These are phyloP conservation scores for Brachypodium distachyon DNA, from an alignment of 202 grass and related monocot species.

Conservation along the genomic window DNA sequence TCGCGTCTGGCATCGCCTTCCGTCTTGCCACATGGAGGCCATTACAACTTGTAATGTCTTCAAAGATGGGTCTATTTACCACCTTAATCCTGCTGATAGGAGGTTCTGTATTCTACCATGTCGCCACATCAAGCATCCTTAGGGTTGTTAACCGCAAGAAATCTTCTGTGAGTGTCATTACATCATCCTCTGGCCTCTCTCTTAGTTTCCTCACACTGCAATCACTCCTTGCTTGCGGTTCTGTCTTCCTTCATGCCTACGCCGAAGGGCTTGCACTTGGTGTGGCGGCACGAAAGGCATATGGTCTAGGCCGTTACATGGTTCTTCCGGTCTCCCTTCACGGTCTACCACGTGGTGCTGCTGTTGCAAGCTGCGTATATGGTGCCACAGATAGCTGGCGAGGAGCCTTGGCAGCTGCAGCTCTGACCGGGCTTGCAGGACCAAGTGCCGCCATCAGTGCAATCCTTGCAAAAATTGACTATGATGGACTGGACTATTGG, in stretches of 20 bases:
- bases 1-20: constrained; percentile 90
- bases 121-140: constrained; percentile 40
- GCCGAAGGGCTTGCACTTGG: constrained; percentile 84
- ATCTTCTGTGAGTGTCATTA: constrained; percentile 44
- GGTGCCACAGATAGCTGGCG: constrained; percentile 92
- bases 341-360: constrained; percentile 78
- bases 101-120: constrained; percentile 45
- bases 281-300: constrained; percentile 82
- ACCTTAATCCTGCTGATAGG: constrained; percentile 42
- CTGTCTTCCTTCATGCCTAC: constrained; percentile 74
- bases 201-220: constrained; percentile 77
- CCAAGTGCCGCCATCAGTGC: constrained; percentile 72
- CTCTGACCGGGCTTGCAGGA: constrained; percentile 69
- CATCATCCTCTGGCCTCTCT: constrained; percentile 41
- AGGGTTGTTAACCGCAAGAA: constrained; percentile 55
- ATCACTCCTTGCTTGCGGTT: constrained; percentile 72
- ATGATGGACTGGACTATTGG: constrained; percentile 75
- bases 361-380: constrained; percentile 81
- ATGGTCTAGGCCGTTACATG: constrained; percentile 94
- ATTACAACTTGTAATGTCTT: constrained; percentile 68
- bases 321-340: constrained; percentile 92
- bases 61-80: constrained; percentile 68
- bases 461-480: constrained; percentile 78
- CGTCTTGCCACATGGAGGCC: constrained; percentile 86
- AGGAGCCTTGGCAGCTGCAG: constrained; percentile 68